phyloP scores from a whole-genome alignment of 441 rosid species.

The Syzygium malaccense region DNA sequence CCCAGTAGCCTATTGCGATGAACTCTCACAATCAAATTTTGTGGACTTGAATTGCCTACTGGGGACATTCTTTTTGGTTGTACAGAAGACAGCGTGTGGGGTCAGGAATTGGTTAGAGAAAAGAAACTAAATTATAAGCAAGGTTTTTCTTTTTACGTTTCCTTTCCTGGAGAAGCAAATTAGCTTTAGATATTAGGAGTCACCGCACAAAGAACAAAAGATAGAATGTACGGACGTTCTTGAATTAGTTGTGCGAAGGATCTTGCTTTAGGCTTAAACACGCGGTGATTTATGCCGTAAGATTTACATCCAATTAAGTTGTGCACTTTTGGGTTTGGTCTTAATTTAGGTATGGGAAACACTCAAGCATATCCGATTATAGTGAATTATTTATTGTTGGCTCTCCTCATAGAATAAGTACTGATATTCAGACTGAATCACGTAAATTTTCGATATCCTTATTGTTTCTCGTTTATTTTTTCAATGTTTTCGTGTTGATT shows the following conservation, averaged over 20 bases:
- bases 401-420: neutral
- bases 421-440: accelerated
- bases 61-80: neutral
- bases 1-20: neutral
- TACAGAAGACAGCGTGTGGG: neutral
- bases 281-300: too few species aligned
- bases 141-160: neutral
- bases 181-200: neutral
- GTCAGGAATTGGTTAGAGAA: neutral
- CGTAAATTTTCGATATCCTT: neutral
- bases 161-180: neutral
- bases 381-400: neutral
- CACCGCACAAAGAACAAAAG: neutral
- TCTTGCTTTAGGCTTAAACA: neutral
- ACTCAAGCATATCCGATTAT: neutral
- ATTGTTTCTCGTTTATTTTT: neutral
- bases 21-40: neutral
- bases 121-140: neutral
- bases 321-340: neutral
- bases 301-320: too few species aligned
- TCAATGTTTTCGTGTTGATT: neutral
- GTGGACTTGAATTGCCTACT: neutral
- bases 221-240: too few species aligned
- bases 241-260: neutral
- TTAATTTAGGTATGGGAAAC: too few species aligned